Conservation (phyloP, 176 grass and related monocot species). For the Metroxylon sagu region DNA sequence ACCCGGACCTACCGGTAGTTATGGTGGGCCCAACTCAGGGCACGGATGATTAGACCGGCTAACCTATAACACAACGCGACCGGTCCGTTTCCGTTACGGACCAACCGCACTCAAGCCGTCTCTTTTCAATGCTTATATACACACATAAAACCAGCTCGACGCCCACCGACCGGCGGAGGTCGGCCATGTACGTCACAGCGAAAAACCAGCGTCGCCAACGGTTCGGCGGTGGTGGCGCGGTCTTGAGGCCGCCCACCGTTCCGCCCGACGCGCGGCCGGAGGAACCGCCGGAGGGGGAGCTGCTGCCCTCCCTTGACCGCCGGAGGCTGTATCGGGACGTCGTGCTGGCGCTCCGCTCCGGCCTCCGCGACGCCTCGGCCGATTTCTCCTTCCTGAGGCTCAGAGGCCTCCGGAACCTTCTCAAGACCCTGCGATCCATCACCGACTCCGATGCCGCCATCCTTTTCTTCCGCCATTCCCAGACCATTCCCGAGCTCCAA, state of each 20-base stretch:
- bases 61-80: too few species aligned
- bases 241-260: constrained; percentile 8
- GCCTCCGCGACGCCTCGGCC: constrained; percentile 72
- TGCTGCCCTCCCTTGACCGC: constrained; percentile 41
- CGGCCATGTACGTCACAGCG: too few species aligned
- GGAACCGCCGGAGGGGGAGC: constrained; percentile 29
- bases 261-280: constrained; percentile 7
- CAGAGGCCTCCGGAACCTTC: constrained; percentile 54
- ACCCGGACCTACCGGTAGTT: too few species aligned
- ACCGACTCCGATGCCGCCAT: constrained; percentile 40
- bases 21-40: too few species aligned
- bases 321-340: constrained; percentile 89
- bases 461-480: constrained; percentile 79
- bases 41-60: too few species aligned
- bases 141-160: too few species aligned
- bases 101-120: too few species aligned
- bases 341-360: constrained; percentile 68
- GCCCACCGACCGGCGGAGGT: too few species aligned
- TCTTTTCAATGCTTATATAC: too few species aligned
- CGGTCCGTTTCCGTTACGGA: too few species aligned
- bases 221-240: background rate
- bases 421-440: constrained; percentile 65
- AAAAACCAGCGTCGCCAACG: too few species aligned
- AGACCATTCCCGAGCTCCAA: constrained; percentile 88
- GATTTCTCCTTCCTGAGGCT: constrained; percentile 95